A percentile compares a stretch with the other conserved stretches of the same genome.
phyloP scores from a whole-genome alignment of 148 eudicot genomes.

The Hydrangea macrophylla region DNA sequence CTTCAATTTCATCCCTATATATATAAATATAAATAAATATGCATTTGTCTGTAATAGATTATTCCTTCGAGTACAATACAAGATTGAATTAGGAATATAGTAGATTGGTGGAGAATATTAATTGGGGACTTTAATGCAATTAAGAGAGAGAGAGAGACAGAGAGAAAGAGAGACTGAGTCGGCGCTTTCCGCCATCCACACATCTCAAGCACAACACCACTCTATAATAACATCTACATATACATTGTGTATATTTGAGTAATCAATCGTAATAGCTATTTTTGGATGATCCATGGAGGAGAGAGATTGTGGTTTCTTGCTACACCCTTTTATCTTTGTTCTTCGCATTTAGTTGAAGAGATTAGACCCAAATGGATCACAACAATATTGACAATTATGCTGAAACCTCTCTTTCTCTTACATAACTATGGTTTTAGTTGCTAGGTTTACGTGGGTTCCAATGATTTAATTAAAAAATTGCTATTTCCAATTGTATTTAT shows the following conservation, averaged over 20 bases:
- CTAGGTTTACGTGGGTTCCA: too few relatives aligned
- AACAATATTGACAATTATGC: slow-evolving; percentile 30
- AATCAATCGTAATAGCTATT: slow-evolving; percentile 16
- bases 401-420: slow-evolving; percentile 14
- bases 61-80: too few relatives aligned
- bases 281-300: background rate
- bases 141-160: too few relatives aligned
- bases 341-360: background rate
- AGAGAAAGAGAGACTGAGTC: slow-evolving; percentile 16
- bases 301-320: background rate
- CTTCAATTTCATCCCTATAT: too few relatives aligned
- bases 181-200: slow-evolving; percentile 27
- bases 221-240: background rate
- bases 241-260: slow-evolving; percentile 12
- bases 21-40: too few relatives aligned
- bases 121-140: too few relatives aligned
- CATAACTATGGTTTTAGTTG: background rate
- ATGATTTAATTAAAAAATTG: slow-evolving; percentile 15
- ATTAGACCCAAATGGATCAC: slow-evolving; percentile 25
- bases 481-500: background rate
- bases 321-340: background rate
- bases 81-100: too few relatives aligned
- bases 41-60: too few relatives aligned
- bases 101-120: too few relatives aligned
- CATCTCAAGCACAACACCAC: slow-evolving; percentile 27